Base-by-base conservation (phyloP, 163 green algal species). In the Scenedesmus sp. region DNA sequence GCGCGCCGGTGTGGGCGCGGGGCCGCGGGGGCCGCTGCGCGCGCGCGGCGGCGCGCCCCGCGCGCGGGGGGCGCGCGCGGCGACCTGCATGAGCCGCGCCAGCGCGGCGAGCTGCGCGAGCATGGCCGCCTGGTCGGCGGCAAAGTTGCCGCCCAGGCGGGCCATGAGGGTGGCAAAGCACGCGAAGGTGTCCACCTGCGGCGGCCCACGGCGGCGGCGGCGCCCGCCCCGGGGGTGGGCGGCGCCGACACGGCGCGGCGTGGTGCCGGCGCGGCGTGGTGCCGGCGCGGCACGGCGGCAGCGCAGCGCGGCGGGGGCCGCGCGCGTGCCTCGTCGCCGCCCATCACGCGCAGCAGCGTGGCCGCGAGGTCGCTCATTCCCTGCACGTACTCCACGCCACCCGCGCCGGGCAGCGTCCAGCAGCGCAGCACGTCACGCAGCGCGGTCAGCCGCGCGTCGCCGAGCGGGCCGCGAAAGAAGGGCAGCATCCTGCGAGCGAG, bases 321-420 rank as follows among this genome's bases (percentile, higher is more conserved):
- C 1, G 85, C 84, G 56, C 94, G 85, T n/a, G 84, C 84, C 87
- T 98, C 94, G 10, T 85, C 78, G 58, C 77, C 70, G 5, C 77
- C 64, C 84, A 96, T 89, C n/a, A 96, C 84, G 53, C 88, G 90
- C 78, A 97, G 82, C 70, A 97, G 71, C 17, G 92, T 92, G 15
- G 88, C 74, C 2, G 89, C 86, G 51, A 97, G 73, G 74, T 97
- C 92, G 34, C 85, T 93, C 92, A 97, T 97, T 56, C 92, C 92
- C 90, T 93, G 83, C 58, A 67, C 28, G 44, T 45, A 67, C 58
- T 45, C 13, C 6, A 67, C 58, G 13, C 29, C 7, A 67, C 51
- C 89, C 45, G 89, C 89, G 82, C 96, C 94, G 86, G 89, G 95
- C 70, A 92, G 83, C 53, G 80, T 66, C 78, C 96, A 95, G 11